Conservation (phyloP, 768 basidiomycete species). For the Terana coerulea region DNA sequence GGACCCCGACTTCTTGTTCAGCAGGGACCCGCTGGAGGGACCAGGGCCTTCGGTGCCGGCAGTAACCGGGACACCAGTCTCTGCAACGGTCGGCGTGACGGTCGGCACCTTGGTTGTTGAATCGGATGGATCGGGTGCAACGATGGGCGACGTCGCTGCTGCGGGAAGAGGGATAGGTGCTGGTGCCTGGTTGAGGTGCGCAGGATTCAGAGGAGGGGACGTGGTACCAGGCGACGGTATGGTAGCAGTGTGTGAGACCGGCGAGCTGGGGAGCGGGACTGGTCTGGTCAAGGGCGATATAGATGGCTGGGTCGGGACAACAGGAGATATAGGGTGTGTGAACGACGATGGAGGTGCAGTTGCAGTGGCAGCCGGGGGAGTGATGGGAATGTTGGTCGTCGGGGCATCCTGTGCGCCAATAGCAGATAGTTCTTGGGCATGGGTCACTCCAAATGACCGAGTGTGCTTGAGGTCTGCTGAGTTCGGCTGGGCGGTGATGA, state of each 20-base stretch:
- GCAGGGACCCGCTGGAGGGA: constrained; percentile 61
- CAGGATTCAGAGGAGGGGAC: constrained; percentile 28
- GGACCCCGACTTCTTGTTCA: constrained; percentile 36
- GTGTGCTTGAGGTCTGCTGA: constrained; percentile 67
- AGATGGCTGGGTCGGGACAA: background rate
- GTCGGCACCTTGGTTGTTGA: constrained; percentile 28
- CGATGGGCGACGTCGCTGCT: constrained; percentile 18
- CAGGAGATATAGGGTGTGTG: constrained; percentile 6
- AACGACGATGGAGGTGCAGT: constrained; percentile 11
- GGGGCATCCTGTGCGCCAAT: constrained; percentile 36
- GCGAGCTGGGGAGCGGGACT: background rate
- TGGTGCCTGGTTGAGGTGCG: constrained; percentile 26
- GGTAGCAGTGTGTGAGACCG: constrained; percentile 12
- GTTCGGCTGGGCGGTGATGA: constrained; percentile 40
- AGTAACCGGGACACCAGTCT: constrained; percentile 70
- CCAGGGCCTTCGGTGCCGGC: constrained; percentile 60
- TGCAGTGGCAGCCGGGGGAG: constrained; percentile 34
- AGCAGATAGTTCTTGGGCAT: constrained; percentile 66
- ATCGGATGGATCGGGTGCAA: constrained; percentile 29
- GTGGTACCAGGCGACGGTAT: constrained; percentile 13
- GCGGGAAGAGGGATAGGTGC: constrained; percentile 21
- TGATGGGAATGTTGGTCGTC: constrained; percentile 34
- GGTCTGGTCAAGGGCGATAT: background rate
- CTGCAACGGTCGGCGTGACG: constrained; percentile 63
- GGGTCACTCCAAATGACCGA: constrained; percentile 81